phyloP scores from a whole-genome alignment of 2,329 filamentous ascomycete genomes.

The Lachnellula arida region DNA sequence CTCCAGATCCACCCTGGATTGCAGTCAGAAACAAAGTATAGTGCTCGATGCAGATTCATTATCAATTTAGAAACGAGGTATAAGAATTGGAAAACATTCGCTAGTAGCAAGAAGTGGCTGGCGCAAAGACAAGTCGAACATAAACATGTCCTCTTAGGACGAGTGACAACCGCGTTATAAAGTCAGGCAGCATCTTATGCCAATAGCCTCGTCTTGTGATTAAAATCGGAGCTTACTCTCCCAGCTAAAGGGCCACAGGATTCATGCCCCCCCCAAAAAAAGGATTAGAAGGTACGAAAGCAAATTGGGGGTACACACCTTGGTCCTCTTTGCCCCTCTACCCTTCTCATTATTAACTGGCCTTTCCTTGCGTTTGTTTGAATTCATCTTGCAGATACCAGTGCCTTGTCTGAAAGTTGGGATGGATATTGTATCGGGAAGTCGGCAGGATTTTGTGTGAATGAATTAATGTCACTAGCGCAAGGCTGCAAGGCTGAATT shows the following conservation, averaged over 20 bases:
- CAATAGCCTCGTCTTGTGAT: neutral
- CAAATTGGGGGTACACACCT: conserved; percentile 1
- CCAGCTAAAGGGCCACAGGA: too few relatives aligned
- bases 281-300: neutral
- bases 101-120: too few relatives aligned
- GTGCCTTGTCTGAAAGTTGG: neutral
- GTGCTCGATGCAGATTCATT: neutral
- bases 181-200: too few relatives aligned
- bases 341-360: neutral
- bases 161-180: too few relatives aligned
- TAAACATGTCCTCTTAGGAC: too few relatives aligned
- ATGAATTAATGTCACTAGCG: too few relatives aligned
- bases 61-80: neutral
- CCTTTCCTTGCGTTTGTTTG: conserved; percentile 14
- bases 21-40: neutral
- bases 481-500: neutral
- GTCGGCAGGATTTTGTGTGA: too few relatives aligned
- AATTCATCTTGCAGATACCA: neutral
- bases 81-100: neutral
- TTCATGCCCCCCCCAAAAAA: neutral
- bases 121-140: too few relatives aligned
- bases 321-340: conserved; percentile 9
- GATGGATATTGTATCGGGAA: neutral
- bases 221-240: neutral
- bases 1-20: conserved; percentile 42